These are phyloP conservation scores for Penicillium sp. DNA, from an alignment of 2,329 filamentous ascomycete species.

Conservation along the genomic window DNA sequence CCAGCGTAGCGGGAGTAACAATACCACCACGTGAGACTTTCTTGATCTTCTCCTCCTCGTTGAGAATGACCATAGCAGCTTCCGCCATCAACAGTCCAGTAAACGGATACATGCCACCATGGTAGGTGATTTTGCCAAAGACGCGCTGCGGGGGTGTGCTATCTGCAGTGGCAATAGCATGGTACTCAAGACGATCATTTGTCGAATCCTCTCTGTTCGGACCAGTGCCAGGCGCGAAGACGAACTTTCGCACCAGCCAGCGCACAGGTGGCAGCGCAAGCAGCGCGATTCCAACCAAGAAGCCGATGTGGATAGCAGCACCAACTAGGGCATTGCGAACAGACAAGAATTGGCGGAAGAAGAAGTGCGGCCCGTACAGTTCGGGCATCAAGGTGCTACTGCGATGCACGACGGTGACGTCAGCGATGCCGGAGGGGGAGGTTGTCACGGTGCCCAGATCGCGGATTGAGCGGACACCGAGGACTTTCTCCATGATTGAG, in stretches of 20 bases:
- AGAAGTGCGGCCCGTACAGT: constrained; percentile 60
- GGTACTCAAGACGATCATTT: constrained; percentile 43
- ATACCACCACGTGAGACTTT: constrained; percentile 47
- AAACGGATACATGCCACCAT: constrained; percentile 45
- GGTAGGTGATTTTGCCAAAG: constrained; percentile 43
- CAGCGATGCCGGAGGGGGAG: constrained; percentile 52
- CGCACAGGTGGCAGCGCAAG: constrained; percentile 55
- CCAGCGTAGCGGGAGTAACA: constrained; percentile 50
- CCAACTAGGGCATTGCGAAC: constrained; percentile 52
- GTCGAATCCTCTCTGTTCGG: constrained; percentile 45
- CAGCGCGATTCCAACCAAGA: constrained; percentile 48
- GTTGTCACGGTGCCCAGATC: constrained; percentile 60
- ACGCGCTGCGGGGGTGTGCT: constrained; percentile 36
- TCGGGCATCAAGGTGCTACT: constrained; percentile 58
- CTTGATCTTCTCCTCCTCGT: constrained; percentile 43
- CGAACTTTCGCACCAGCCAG: constrained; percentile 48
- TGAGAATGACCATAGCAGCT: constrained; percentile 46
- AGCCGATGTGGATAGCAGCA: constrained; percentile 49
- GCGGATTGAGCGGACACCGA: constrained; percentile 55
- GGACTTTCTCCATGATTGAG: constrained; percentile 32
- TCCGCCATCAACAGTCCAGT: constrained; percentile 47
- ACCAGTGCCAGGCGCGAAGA: constrained; percentile 54
- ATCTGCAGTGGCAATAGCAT: constrained; percentile 48
- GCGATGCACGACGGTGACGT: constrained; percentile 59
- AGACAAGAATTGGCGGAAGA: constrained; percentile 57